Evolutionary conservation across 345 rosid genomes (phyloP), one percentile per base, ranked within the genome.

Genomic region (Pistacia vera): DNA sequence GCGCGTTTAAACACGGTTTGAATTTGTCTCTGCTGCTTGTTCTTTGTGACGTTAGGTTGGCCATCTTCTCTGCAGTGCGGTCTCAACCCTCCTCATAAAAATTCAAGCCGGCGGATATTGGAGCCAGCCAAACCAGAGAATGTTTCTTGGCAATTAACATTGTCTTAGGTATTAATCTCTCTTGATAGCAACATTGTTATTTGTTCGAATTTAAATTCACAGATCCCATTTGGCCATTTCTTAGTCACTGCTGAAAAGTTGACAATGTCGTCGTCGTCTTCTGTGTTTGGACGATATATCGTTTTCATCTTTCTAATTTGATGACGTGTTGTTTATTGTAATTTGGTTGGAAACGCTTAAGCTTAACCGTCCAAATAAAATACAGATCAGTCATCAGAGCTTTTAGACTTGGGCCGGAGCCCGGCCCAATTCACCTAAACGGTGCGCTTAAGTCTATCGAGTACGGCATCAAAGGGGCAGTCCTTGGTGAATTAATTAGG

Each of bases 21-120:
- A 36, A 9, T 0, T 68, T 68, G 72, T 68, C 72, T 30, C 25
- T 16, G 7, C 12, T 68, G 2, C 72, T 68, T 68, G 72, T 52
- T 49, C 17, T 16, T 69, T 44, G 35, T 9, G 28, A 20, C 55
- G 3, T 7, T 41, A 8, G 48, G 18, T 22, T 54, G 57, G 57
- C 18, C 57, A 3, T 54, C 33, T 18, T 44, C 52, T 20, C 54
- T 11, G 16, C 49, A 18, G 18, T 35, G 33, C 14, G 35, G 73
- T 2, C 63, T 33, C 7, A 18, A 8, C 11, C 17, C 7, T 25
- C 1, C 30, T 17, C 22, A 44, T 44, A 36, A 18, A 22, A 33
- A 71, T n/a, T 20, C 10, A 74, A 66, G 77, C 71, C 71, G 77
- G 77, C 77, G 20, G 35, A 9, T 36, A 33, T 35, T 68, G 72